Evolutionary conservation across 2,329 filamentous ascomycete species (phyloP).

Genomic region (Claviceps maximensis): DNA sequence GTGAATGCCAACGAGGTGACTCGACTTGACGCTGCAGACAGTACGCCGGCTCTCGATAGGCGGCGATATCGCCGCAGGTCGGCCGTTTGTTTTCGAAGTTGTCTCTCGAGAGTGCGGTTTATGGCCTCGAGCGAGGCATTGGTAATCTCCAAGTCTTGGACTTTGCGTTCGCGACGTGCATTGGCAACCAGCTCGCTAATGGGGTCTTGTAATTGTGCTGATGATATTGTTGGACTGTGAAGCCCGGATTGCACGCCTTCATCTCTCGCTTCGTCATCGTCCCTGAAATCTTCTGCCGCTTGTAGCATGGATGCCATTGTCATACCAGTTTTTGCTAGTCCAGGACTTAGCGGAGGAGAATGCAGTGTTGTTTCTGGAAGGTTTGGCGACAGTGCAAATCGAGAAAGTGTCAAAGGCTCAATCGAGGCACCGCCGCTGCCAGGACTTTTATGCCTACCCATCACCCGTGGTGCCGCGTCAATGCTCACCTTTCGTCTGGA

Average conservation of each 20-base stretch:
- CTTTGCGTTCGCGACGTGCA: conserved; percentile 82
- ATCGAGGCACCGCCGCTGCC: conserved; percentile 24
- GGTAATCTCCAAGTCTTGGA: conserved; percentile 90
- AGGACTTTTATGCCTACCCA: conserved; percentile 26
- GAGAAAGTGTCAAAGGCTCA: conserved; percentile 24
- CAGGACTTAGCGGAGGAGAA: conserved; percentile 24
- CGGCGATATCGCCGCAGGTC: conserved; percentile 77
- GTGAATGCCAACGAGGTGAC: conserved; percentile 30
- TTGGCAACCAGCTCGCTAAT: conserved; percentile 72
- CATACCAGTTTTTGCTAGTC: conserved; percentile 22
- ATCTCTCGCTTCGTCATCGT: conserved; percentile 15
- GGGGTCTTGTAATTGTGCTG: conserved; percentile 39
- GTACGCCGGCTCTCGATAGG: conserved; percentile 66
- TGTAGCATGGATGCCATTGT: conserved; percentile 44
- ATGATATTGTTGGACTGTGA: conserved; percentile 46
- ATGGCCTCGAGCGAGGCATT: conserved; percentile 93
- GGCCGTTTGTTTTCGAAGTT: conserved; percentile 79
- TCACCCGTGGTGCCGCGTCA: conserved; percentile 23
- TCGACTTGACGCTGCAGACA: conserved; percentile 42
- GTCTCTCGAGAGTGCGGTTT: conserved; percentile 81
- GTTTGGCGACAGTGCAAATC: conserved; percentile 18
- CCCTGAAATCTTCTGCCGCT: conserved; percentile 37
- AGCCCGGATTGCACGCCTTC: conserved; percentile 20
- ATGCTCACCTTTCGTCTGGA: conserved; percentile 30
- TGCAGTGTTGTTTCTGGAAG: conserved; percentile 19